Evolutionary conservation across 306 rosid species (phyloP).

Genomic region (Hylodesmum podocarpum): DNA sequence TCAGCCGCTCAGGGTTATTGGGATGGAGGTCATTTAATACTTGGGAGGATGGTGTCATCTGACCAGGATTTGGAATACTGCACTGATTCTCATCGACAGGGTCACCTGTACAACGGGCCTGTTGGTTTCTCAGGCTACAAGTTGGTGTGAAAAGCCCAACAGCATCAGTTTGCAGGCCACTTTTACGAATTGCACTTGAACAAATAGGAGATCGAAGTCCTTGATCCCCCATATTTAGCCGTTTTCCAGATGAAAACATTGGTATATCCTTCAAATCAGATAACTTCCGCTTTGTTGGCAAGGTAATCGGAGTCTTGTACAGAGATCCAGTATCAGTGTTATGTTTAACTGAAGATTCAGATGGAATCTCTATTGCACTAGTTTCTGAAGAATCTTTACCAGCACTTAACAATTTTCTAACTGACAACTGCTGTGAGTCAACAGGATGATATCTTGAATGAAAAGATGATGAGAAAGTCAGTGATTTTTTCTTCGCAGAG

Average conservation of each 20-base stretch:
- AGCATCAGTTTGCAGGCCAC: slow-evolving; percentile 50
- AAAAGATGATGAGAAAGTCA: slow-evolving; percentile 70
- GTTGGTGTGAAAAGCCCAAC: slow-evolving; percentile 62
- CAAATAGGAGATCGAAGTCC: slow-evolving; percentile 77
- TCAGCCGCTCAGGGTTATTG: slow-evolving; percentile 72
- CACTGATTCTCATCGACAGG: slow-evolving; percentile 62
- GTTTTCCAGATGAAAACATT: slow-evolving; percentile 58
- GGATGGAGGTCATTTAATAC: slow-evolving; percentile 60
- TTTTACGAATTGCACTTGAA: slow-evolving; percentile 57
- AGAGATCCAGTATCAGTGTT: slow-evolving; percentile 63
- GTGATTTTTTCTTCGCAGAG: slow-evolving; percentile 66
- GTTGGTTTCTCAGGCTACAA: slow-evolving; percentile 53
- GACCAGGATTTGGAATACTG: slow-evolving; percentile 45
- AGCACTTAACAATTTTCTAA: slow-evolving; percentile 43
- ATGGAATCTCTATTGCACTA: slow-evolving; percentile 44
- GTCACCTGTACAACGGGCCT: slow-evolving; percentile 55
- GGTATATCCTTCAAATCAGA: slow-evolving; percentile 71
- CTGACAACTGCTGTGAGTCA: slow-evolving; percentile 50
- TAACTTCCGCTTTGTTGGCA: slow-evolving; percentile 76
- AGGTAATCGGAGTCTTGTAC: slow-evolving; percentile 63
- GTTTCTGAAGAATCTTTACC: slow-evolving; percentile 55
- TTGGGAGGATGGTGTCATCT: slow-evolving; percentile 61
- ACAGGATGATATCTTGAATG: slow-evolving; percentile 53
- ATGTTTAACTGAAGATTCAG: slow-evolving; percentile 48
- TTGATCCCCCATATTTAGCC: slow-evolving; percentile 65